Evolutionary conservation across 176 grass and related monocot species (phyloP).

Genomic region (Areca catechu): DNA sequence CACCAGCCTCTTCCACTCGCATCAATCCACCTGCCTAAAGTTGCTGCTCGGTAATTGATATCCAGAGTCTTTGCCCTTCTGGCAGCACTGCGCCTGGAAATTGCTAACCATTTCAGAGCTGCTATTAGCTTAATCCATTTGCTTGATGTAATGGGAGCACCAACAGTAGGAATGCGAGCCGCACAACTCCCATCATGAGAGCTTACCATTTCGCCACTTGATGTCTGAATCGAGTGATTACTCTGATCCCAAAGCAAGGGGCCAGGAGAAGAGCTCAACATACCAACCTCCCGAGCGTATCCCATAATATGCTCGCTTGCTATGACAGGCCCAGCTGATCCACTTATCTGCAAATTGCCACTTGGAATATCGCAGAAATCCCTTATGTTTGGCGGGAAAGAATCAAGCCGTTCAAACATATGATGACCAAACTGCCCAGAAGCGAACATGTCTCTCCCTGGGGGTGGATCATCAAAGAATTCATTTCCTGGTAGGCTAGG

Average conservation of each 20-base stretch:
- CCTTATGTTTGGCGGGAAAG: conserved; percentile 23
- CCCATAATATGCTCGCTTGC: conserved; percentile 30
- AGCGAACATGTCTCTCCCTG: conserved; percentile 11
- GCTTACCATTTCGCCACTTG: background rate
- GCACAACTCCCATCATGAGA: background rate
- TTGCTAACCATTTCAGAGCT: conserved; percentile 6
- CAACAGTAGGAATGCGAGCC: background rate
- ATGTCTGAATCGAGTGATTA: background rate
- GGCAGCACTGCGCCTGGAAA: conserved; percentile 4
- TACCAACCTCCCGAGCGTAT: background rate
- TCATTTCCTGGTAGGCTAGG: conserved; percentile 14
- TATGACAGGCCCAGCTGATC: conserved; percentile 44
- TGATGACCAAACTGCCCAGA: conserved; percentile 1
- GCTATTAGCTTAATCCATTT: conserved; percentile 11
- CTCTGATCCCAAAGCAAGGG: background rate
- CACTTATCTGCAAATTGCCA: conserved; percentile 31
- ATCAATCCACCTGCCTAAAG: background rate
- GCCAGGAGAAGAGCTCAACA: background rate
- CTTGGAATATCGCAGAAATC: conserved; percentile 35
- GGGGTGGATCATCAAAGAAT: conserved; percentile 40
- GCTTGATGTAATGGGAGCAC: background rate
- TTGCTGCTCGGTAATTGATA: background rate
- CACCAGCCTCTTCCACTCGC: background rate
- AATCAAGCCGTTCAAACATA: conserved; percentile 21
- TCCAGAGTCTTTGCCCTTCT: background rate